Percentiles rank a stretch among this genome's conserved stretches.
These are phyloP conservation scores for Kwoniella europaea DNA, from an alignment of 768 basidiomycete genomes.

Conservation along the genomic window DNA sequence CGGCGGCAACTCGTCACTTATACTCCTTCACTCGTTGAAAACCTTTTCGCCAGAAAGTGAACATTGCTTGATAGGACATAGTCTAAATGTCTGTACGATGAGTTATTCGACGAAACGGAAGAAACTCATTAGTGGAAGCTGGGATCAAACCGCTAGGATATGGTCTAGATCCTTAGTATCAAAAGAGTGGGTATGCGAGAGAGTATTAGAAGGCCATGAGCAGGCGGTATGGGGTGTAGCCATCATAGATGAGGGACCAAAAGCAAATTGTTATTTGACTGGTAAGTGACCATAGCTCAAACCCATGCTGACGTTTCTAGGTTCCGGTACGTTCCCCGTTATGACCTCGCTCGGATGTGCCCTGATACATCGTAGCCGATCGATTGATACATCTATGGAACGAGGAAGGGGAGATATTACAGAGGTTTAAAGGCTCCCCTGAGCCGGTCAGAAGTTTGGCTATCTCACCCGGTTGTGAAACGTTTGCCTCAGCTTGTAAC, in stretches of 20 bases:
- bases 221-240: slow-evolving; percentile 56
- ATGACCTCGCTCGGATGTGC: neutral
- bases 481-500: slow-evolving; percentile 47
- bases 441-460: slow-evolving; percentile 48
- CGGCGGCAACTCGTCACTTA: slow-evolving; percentile 46
- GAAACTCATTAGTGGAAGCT: slow-evolving; percentile 53
- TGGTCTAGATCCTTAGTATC: slow-evolving; percentile 30
- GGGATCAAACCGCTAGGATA: slow-evolving; percentile 55
- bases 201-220: slow-evolving; percentile 47
- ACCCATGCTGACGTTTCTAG: neutral
- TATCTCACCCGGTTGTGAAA: slow-evolving; percentile 27
- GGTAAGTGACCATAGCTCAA: slow-evolving; percentile 30
- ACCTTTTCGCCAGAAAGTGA: slow-evolving; percentile 32
- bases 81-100: slow-evolving; percentile 46
- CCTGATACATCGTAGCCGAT: slow-evolving; percentile 37
- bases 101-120: slow-evolving; percentile 25
- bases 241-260: slow-evolving; percentile 41
- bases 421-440: slow-evolving; percentile 36
- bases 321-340: slow-evolving; percentile 17
- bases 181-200: slow-evolving; percentile 29
- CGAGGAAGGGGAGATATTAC: slow-evolving; percentile 25
- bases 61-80: slow-evolving; percentile 40
- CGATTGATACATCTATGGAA: slow-evolving; percentile 44
- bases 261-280: slow-evolving; percentile 45
- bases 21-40: slow-evolving; percentile 43